These are phyloP conservation scores for Obelidium mucronatum DNA, from an alignment of 192 early-diverging fungal species.

Conservation along the genomic window DNA sequence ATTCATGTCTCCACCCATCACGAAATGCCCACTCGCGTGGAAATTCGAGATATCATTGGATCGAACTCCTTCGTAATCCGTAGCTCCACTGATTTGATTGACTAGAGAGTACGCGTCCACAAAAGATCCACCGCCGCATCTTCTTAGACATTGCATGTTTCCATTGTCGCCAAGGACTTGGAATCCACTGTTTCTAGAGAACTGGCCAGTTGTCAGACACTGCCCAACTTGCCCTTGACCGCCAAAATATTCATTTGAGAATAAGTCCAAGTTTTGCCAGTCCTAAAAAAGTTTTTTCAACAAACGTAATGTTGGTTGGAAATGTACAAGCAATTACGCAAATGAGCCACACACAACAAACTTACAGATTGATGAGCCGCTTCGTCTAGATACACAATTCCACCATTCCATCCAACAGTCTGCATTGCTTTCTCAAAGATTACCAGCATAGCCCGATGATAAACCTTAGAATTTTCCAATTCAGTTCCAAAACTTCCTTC, in stretches of 20 bases:
- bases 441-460: conserved; percentile 18
- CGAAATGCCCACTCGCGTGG: conserved; percentile 24
- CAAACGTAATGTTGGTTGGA: no score
- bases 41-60: background rate
- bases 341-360: background rate
- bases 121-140: conserved; percentile 6
- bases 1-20: conserved; percentile 12
- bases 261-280: background rate
- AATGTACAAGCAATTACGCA: no score
- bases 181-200: background rate
- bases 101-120: background rate
- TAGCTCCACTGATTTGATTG: background rate
- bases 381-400: conserved; percentile 13
- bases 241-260: conserved; percentile 19
- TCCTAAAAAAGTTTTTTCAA: no score
- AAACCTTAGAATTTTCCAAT: no score
- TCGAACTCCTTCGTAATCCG: background rate
- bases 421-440: conserved; percentile 1
- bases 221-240: background rate
- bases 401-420: conserved; percentile 11
- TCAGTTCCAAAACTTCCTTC: no score
- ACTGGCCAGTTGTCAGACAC: conserved; percentile 3
- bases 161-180: conserved; percentile 11
- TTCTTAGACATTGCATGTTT: background rate
- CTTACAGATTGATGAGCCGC: background rate